Evolutionary conservation across 768 basidiomycete genomes (phyloP), one percentile per base, ranked within the genome.

Genomic region (Russula brevipes): DNA sequence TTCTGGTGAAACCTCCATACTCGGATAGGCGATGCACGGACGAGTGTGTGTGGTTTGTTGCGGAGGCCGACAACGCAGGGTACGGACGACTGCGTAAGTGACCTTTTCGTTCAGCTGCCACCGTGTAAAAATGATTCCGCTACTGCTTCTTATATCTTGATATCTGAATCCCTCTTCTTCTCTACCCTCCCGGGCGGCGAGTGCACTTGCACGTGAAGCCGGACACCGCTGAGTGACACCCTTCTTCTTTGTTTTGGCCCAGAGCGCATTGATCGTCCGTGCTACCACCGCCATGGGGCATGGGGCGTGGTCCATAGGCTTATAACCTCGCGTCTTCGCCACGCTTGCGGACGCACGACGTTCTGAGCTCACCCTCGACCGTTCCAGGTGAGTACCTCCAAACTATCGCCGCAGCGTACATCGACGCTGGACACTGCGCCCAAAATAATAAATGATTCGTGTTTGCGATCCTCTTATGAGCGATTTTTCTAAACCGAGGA

Each of bases 91-190:
- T 39, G 54, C 59, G 63, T 64, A 53, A 64, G 63, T 64, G 36
- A 63, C 56, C 39, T 41, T 42, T 58, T 44, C 54, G 59, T 55
- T 60, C 63, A 39, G 53, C 54, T 30, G 39, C 46, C 59, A 38
- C 58, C 30, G 42, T 64, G 63, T 64, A 64, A 54, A 64, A 60
- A 64, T 64, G 63, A 64, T 64, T 64, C 54, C 54, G 47, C 42
- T 64, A 64, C 58, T 31, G 54, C 58, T 19, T 60, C 24, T 60
- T 59, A 54, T 54, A 39, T 63, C 38, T 64, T 64, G 63, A 64
- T 64, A 64, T 64, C 63, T 64, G 63, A 64, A 60, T 60, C 47
- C 54, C 58, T 64, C 54, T 60, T 64, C 63, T 55, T 51, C 54
- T 12, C 39, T 59, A 54, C 51, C 61, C n/a, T n/a, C n/a, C 51